Percentiles rank a stretch among this genome's conserved stretches.
Evolutionary conservation across 345 rosid species (phyloP).

Genomic region (Trapa bicornis): DNA sequence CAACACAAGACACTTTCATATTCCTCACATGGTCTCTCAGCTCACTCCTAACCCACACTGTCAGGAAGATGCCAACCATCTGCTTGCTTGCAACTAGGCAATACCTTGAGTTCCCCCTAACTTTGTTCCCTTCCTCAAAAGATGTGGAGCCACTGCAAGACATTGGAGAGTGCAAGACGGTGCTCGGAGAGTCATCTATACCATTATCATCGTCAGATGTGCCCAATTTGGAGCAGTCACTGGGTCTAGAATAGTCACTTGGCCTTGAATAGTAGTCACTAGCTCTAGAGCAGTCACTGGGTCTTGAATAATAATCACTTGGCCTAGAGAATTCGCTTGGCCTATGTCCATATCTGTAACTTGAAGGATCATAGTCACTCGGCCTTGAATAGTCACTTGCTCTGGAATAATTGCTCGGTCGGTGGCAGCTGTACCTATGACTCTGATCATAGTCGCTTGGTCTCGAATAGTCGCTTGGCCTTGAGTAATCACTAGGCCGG

Average conservation of each 20-base stretch:
- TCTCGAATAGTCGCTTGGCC: constrained; percentile 58
- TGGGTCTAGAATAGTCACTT: constrained; percentile 82
- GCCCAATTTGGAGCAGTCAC: constrained; percentile 87
- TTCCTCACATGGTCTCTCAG: constrained; percentile 71
- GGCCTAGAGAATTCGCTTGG: constrained; percentile 29
- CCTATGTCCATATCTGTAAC: constrained; percentile 7
- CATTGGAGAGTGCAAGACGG: constrained; percentile 65
- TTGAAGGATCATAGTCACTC: constrained; percentile 18
- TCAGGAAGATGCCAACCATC: constrained; percentile 94
- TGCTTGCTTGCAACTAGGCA: constrained; percentile 89
- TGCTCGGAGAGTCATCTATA: constrained; percentile 84
- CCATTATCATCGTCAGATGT: constrained; percentile 93
- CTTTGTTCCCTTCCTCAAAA: constrained; percentile 48
- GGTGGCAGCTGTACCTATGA: constrained; percentile 44
- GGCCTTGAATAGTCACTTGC: constrained; percentile 34
- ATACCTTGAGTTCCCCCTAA: constrained; percentile 66
- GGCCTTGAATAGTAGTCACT: constrained; percentile 71
- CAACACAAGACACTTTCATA: constrained; percentile 96
- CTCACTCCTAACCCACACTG: constrained; percentile 90
- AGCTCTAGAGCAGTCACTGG: constrained; percentile 29
- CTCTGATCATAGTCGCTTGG: constrained; percentile 55
- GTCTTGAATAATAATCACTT: constrained; percentile 63
- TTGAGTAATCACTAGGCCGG: constrained; percentile 32
- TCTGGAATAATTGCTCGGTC: constrained; percentile 39
- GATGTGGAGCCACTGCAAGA: constrained; percentile 39